Conservation (phyloP, 2,329 filamentous ascomycete genomes). For the Penicillium expansum region DNA sequence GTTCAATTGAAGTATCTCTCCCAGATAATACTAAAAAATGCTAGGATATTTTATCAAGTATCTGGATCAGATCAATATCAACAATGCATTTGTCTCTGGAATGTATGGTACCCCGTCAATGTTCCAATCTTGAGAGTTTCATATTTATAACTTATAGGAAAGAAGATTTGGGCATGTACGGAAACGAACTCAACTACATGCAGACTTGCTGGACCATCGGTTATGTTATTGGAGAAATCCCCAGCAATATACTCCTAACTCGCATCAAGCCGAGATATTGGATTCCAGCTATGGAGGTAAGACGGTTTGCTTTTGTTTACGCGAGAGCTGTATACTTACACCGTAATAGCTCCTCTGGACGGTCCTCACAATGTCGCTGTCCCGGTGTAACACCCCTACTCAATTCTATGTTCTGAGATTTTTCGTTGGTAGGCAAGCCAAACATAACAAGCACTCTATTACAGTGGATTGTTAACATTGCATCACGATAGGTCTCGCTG, state of each 20-base stretch:
- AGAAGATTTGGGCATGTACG: constrained; percentile 52
- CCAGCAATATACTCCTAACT: constrained; percentile 53
- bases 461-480: background rate
- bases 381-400: constrained; percentile 40
- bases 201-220: constrained; percentile 59
- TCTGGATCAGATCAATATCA: constrained; percentile 47
- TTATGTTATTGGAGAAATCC: constrained; percentile 56
- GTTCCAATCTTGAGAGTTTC: background rate
- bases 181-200: constrained; percentile 57
- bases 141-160: constrained; percentile 37
- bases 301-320: constrained; percentile 2
- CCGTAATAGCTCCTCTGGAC: constrained; percentile 45
- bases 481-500: constrained; percentile 40
- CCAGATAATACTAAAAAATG: background rate
- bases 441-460: background rate
- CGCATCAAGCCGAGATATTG: constrained; percentile 48
- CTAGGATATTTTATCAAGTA: constrained; percentile 53
- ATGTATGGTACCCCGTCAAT: constrained; percentile 34
- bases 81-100: constrained; percentile 49
- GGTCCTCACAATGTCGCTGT: constrained; percentile 48
- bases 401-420: constrained; percentile 51
- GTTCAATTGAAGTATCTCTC: background rate
- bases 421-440: constrained; percentile 42
- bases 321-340: background rate
- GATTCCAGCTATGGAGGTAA: constrained; percentile 49